Evolutionary conservation across 257 asterid genomes (phyloP).

Genomic region (Phtheirospermum japonicum): DNA sequence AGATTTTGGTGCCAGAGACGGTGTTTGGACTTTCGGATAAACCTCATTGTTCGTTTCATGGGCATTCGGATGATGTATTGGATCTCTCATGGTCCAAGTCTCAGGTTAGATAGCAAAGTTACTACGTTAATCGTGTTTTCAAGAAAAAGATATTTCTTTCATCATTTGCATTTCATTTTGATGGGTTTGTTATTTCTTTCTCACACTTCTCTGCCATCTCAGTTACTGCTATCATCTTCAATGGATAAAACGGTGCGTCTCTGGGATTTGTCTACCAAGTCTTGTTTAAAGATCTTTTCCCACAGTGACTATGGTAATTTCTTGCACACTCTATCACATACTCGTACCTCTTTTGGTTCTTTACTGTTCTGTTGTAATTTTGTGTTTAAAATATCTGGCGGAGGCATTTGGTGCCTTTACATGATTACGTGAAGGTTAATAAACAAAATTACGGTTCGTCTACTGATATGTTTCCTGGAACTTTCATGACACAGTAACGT

Average conservation of each 20-base stretch:
- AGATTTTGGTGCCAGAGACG: constrained; percentile 79
- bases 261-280: constrained; percentile 79
- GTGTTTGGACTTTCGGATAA: constrained; percentile 77
- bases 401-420: constrained; percentile 19
- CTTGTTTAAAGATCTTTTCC: constrained; percentile 84
- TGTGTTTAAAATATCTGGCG: no score
- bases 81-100: constrained; percentile 99
- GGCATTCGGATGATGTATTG: constrained; percentile 83
- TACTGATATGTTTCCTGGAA: constrained; percentile 34
- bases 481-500: constrained; percentile 75
- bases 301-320: constrained; percentile 94
- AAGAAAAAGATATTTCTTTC: neutral
- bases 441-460: constrained; percentile 11
- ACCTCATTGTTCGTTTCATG: constrained; percentile 78
- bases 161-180: constrained; percentile 10
- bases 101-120: constrained; percentile 55
- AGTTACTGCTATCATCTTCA: constrained; percentile 90
- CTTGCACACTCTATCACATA: constrained; percentile 17
- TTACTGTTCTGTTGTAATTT: no score
- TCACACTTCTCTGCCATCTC: constrained; percentile 32
- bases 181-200: constrained; percentile 23
- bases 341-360: no score
- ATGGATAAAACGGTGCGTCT: constrained; percentile 99
- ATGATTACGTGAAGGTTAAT: constrained; percentile 2
- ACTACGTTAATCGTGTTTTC: no score